These are phyloP conservation scores for Phanerodontia chrysosporium DNA, from an alignment of 768 basidiomycete species.

Conservation along the genomic window DNA sequence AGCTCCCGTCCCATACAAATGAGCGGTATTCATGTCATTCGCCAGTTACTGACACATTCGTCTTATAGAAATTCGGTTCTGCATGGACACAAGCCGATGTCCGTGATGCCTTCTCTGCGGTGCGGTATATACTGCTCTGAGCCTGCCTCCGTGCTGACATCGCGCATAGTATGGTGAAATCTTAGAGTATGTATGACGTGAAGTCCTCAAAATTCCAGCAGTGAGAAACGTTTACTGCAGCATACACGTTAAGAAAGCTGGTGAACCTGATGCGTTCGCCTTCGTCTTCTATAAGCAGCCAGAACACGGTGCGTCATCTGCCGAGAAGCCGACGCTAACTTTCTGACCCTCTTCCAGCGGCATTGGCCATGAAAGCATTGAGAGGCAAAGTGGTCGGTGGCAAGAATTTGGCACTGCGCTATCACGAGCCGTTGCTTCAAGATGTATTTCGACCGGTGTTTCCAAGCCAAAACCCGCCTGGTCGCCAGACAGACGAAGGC, in stretches of 20 bases:
- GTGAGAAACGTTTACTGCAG: neutral
- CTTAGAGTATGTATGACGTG: neutral
- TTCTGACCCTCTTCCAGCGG: neutral
- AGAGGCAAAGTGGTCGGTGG: neutral
- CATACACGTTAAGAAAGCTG: neutral
- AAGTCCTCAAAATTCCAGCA: neutral
- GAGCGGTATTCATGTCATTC: no score
- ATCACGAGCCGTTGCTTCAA: slow-evolving; percentile 5
- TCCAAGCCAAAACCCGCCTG: neutral
- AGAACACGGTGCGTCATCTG: neutral
- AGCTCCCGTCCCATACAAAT: no score
- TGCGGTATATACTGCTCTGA: neutral
- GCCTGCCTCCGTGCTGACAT: no score
- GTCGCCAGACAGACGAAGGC: neutral
- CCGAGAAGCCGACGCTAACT: no score
- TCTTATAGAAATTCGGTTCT: slow-evolving; percentile 3
- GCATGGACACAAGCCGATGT: neutral
- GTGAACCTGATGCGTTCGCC: neutral
- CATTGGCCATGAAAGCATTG: neutral
- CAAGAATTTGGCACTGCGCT: neutral
- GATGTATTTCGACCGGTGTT: neutral
- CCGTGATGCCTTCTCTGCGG: neutral
- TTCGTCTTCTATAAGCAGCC: slow-evolving; percentile 1
- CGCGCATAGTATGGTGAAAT: slow-evolving; percentile 2
- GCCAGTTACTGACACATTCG: no score